phyloP scores from a whole-genome alignment of 768 basidiomycete genomes.

The Suillus variegatus region DNA sequence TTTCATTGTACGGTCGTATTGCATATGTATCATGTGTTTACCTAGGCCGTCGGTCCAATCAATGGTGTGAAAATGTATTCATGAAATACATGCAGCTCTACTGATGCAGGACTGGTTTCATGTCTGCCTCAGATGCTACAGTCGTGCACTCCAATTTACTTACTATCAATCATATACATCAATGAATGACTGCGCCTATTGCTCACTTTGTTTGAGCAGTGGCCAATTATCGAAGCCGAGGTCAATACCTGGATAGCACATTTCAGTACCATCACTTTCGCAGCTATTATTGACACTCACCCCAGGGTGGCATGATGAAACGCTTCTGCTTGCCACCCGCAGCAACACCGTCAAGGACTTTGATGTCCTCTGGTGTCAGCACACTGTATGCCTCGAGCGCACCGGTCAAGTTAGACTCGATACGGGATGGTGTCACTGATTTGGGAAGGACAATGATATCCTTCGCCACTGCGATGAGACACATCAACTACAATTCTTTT shows the following conservation, averaged over 20 bases:
- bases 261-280: slow-evolving; percentile 16
- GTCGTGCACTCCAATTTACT: not conserved
- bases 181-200: not conserved
- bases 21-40: not conserved
- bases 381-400: slow-evolving; percentile 46
- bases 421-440: slow-evolving; percentile 72
- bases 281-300: slow-evolving; percentile 39
- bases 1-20: no score
- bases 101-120: not conserved
- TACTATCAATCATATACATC: not conserved
- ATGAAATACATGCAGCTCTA: not conserved
- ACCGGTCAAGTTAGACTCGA: slow-evolving; percentile 59
- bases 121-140: not conserved
- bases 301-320: slow-evolving; percentile 71
- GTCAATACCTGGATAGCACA: slow-evolving; percentile 48
- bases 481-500: not conserved
- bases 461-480: slow-evolving; percentile 52
- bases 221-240: slow-evolving; percentile 73
- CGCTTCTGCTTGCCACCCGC: slow-evolving; percentile 67
- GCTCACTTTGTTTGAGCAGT: slow-evolving; percentile 7
- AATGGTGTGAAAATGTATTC: not conserved
- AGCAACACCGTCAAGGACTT: slow-evolving; percentile 55
- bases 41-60: not conserved
- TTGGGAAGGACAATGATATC: slow-evolving; percentile 71
- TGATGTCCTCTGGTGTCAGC: slow-evolving; percentile 53